Evolutionary conservation across 345 rosid genomes (phyloP), one percentile per base, ranked within the genome.

Genomic region (Eucalyptus albens): DNA sequence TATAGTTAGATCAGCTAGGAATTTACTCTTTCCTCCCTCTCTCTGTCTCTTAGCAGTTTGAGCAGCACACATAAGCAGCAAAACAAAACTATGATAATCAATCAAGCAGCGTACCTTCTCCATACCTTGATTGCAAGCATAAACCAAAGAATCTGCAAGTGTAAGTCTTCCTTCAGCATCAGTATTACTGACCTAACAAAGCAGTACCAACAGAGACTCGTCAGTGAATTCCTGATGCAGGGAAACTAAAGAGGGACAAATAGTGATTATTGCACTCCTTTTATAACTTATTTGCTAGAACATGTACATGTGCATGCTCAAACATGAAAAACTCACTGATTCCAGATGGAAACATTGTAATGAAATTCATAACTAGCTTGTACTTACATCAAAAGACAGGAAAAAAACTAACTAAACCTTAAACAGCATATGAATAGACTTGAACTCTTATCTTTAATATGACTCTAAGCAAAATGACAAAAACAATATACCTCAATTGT

Each of bases 161-260:
- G 99, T 96, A 88, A 97, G 94, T 90, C 99, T 94, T 90, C 99
- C 99, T 93, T 97, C 99, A 69, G 99, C 99, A 92, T 97, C 99
- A 88, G 98, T 98, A 91, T 98, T 97, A 90, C 96, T 97, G 89
- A 98, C 99, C 99, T 97, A 93, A 91, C 92, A 88, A 87, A 55
- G 47, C 59, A 42, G 47, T 15, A 53, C n/a, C 60, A 40, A 77
- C 27, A 77, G 83, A 77, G 83, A 77, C 47, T 77, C 83, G 15
- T 21, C 15, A 77, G 83, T 77, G 47, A 77, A 40, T 77, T 77
- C 13, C 83, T 1, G 83, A 21, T 77, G 29, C 27, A 19, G 29
- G 83, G 83, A 40, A 77, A 77, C 8, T 77, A 77, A 37, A 21
- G 47, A 77, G 83, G 83, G 83, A 77, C 47, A 77, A 77, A 77